phyloP scores from a whole-genome alignment of 768 basidiomycete genomes.

The Leccinum pellstonianum region DNA sequence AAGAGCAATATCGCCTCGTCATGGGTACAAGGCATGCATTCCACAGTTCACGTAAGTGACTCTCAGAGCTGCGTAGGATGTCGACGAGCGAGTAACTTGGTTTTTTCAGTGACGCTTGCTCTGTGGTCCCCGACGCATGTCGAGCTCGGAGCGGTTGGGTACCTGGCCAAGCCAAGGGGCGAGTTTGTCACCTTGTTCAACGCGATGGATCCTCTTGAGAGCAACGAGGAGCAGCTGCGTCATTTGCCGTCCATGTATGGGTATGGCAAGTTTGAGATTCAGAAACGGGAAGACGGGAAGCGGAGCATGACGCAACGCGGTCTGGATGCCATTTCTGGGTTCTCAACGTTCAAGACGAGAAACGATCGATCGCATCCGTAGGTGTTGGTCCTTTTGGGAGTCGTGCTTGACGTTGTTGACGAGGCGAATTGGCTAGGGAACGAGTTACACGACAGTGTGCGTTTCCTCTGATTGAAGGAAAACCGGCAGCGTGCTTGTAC shows the following conservation, averaged over 20 bases:
- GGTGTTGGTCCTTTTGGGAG: slow-evolving; percentile 15
- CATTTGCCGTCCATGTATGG: slow-evolving; percentile 59
- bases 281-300: slow-evolving; percentile 48
- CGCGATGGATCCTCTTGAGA: slow-evolving; percentile 52
- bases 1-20: slow-evolving; percentile 66
- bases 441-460: slow-evolving; percentile 51
- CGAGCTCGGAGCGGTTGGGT: slow-evolving; percentile 72
- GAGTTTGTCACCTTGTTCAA: slow-evolving; percentile 73
- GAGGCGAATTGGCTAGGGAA: slow-evolving; percentile 33
- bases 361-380: slow-evolving; percentile 40
- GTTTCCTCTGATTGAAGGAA: slow-evolving; percentile 60
- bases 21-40: slow-evolving; percentile 55
- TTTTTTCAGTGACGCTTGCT: slow-evolving; percentile 53
- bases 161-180: slow-evolving; percentile 64
- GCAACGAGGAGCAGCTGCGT: slow-evolving; percentile 41
- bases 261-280: slow-evolving; percentile 55
- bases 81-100: background rate
- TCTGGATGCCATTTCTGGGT: slow-evolving; percentile 49
- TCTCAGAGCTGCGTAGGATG: background rate
- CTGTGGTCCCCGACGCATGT: slow-evolving; percentile 69
- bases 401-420: background rate
- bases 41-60: slow-evolving; percentile 59
- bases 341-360: slow-evolving; percentile 44
- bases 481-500: slow-evolving; percentile 64
- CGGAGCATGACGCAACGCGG: slow-evolving; percentile 59